Evolutionary conservation across 805 yeast genomes (phyloP).

Genomic region (Zygosaccharomyces bisporus): DNA sequence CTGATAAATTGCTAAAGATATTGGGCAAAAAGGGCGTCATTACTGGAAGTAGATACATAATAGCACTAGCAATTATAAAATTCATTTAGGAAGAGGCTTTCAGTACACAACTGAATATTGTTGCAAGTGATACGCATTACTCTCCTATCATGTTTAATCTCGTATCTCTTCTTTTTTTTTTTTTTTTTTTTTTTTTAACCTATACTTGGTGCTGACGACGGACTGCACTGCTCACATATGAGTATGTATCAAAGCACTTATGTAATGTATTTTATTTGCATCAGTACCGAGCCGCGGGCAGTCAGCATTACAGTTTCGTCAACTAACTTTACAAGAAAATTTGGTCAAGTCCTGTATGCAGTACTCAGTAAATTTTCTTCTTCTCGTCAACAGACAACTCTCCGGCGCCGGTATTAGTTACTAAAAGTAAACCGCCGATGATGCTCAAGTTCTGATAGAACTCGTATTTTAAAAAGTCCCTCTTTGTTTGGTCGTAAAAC

Average conservation of each 20-base stretch:
- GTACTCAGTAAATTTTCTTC: constrained; percentile 73
- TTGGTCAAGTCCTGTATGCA: neutral
- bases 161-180: no score
- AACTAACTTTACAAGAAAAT: neutral
- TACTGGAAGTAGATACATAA: no score
- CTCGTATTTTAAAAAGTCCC: constrained; percentile 89
- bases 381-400: constrained; percentile 89
- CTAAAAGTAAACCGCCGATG: constrained; percentile 87
- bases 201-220: no score
- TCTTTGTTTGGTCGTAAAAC: constrained; percentile 63
- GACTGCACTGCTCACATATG: no score
- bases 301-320: neutral
- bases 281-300: neutral
- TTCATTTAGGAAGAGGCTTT: no score
- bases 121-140: no score
- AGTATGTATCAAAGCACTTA: no score
- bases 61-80: no score
- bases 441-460: constrained; percentile 92
- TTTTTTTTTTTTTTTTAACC: no score
- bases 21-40: no score
- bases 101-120: no score
- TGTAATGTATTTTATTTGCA: neutral
- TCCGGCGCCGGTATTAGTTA: constrained; percentile 96
- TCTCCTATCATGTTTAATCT: no score
- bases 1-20: neutral